These are phyloP conservation scores for Sporothrix globosa DNA, from an alignment of 2,329 filamentous ascomycete species.

Conservation along the genomic window DNA sequence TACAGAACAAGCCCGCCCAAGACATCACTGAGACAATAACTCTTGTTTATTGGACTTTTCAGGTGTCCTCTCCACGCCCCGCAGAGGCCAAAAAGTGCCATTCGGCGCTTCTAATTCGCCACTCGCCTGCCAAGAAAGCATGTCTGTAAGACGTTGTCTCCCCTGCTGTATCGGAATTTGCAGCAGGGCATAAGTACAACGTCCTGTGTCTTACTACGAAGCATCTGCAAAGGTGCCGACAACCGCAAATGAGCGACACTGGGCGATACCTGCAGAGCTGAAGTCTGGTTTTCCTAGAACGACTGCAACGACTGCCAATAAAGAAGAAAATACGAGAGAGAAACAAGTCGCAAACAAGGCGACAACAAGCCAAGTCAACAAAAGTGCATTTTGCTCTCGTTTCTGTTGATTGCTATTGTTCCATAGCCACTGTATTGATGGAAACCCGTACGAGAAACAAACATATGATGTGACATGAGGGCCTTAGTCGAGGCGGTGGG, in stretches of 20 bases:
- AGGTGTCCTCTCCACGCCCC: slow-evolving; percentile 6
- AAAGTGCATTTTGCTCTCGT: too few relatives aligned
- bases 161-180: too few relatives aligned
- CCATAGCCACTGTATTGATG: too few relatives aligned
- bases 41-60: too few relatives aligned
- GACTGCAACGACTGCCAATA: too few relatives aligned
- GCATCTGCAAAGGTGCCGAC: neutral
- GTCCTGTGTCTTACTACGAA: neutral
- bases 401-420: too few relatives aligned
- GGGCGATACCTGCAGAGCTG: neutral
- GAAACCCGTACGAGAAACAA: too few relatives aligned
- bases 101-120: slow-evolving; percentile 25
- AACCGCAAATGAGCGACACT: slow-evolving; percentile 8
- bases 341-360: neutral
- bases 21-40: slow-evolving; percentile 5
- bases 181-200: neutral
- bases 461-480: too few relatives aligned
- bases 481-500: too few relatives aligned
- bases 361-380: neutral
- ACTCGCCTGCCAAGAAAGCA: slow-evolving; percentile 19
- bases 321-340: too few relatives aligned
- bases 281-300: too few relatives aligned
- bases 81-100: slow-evolving; percentile 19
- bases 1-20: neutral
- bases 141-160: neutral